phyloP scores from a whole-genome alignment of 129 eudicot species.

The Helichrysum umbraculigerum region DNA sequence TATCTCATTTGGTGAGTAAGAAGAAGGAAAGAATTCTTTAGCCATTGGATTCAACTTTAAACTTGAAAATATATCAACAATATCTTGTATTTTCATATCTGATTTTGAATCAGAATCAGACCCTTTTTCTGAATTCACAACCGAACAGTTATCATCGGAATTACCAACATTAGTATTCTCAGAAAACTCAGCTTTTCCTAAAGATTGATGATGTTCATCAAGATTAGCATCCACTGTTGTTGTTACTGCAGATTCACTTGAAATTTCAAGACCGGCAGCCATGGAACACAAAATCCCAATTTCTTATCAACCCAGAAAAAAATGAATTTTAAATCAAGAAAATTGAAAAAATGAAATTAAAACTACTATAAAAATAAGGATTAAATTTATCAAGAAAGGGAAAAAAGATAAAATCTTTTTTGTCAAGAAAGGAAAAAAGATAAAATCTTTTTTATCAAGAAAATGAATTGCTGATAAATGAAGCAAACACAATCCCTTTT shows the following conservation, averaged over 20 bases:
- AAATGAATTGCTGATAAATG: slow-evolving; percentile 34
- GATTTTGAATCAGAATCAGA: slow-evolving; percentile 61
- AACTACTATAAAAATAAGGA: not conserved
- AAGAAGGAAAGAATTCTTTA: slow-evolving; percentile 78
- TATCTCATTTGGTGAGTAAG: slow-evolving; percentile 35
- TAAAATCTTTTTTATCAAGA: slow-evolving; percentile 22
- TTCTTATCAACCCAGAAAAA: slow-evolving; percentile 24
- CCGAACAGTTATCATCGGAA: slow-evolving; percentile 23
- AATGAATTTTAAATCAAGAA: slow-evolving; percentile 25
- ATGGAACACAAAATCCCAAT: slow-evolving; percentile 44
- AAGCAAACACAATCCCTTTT: slow-evolving; percentile 40
- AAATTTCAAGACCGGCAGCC: slow-evolving; percentile 72
- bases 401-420: slow-evolving; percentile 15
- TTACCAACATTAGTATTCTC: slow-evolving; percentile 31
- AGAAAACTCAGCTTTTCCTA: slow-evolving; percentile 22
- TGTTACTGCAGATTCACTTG: slow-evolving; percentile 47
- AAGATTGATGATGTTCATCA: slow-evolving; percentile 37
- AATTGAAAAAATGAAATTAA: slow-evolving; percentile 8
- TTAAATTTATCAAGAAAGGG: slow-evolving; percentile 3
- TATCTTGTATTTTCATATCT: slow-evolving; percentile 60
- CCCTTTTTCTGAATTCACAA: slow-evolving; percentile 22
- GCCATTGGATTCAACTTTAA: slow-evolving; percentile 96
- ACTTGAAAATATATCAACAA: slow-evolving; percentile 70
- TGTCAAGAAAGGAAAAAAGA: slow-evolving; percentile 18
- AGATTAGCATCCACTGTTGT: slow-evolving; percentile 28